Evolutionary conservation across 768 basidiomycete genomes (phyloP).

Genomic region (Amanita rubescens): DNA sequence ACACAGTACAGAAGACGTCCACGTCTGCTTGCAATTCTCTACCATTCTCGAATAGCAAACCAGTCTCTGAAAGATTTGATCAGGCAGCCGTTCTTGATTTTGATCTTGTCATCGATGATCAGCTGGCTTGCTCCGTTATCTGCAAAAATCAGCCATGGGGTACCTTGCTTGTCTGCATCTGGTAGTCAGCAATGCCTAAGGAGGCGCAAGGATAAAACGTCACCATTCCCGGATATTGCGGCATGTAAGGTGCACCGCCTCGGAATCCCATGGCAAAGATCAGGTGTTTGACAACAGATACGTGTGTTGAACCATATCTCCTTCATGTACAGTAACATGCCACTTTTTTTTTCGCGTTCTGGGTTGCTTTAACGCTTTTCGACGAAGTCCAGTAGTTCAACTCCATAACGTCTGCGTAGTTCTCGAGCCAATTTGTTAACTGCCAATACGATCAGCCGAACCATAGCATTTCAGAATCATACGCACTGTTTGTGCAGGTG

Average conservation of each 20-base stretch:
- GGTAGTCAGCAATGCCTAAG: constrained; percentile 27
- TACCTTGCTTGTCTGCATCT: constrained; percentile 44
- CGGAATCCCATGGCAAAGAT: constrained; percentile 47
- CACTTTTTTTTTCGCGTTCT: constrained; percentile 30
- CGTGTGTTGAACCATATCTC: constrained; percentile 26
- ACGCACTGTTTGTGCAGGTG: constrained; percentile 43
- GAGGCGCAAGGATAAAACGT: neutral
- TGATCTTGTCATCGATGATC: constrained; percentile 62
- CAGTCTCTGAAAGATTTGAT: constrained; percentile 36
- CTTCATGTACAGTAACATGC: constrained; percentile 33
- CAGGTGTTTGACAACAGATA: constrained; percentile 39
- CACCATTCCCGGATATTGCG: constrained; percentile 42
- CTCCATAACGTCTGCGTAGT: constrained; percentile 30
- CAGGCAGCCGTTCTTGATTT: constrained; percentile 53
- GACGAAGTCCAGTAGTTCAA: constrained; percentile 45
- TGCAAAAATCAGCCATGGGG: constrained; percentile 18
- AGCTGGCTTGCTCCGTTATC: constrained; percentile 54
- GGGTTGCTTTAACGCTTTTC: constrained; percentile 25
- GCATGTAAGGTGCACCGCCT: constrained; percentile 37
- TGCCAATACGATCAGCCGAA: constrained; percentile 3
- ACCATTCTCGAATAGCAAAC: constrained; percentile 43
- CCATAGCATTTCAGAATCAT: neutral
- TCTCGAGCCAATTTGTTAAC: constrained; percentile 27
- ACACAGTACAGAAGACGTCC: constrained; percentile 55
- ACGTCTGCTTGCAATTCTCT: constrained; percentile 43